Base-by-base conservation (phyloP, 768 basidiomycete species). In the Clavaria fumosa region DNA sequence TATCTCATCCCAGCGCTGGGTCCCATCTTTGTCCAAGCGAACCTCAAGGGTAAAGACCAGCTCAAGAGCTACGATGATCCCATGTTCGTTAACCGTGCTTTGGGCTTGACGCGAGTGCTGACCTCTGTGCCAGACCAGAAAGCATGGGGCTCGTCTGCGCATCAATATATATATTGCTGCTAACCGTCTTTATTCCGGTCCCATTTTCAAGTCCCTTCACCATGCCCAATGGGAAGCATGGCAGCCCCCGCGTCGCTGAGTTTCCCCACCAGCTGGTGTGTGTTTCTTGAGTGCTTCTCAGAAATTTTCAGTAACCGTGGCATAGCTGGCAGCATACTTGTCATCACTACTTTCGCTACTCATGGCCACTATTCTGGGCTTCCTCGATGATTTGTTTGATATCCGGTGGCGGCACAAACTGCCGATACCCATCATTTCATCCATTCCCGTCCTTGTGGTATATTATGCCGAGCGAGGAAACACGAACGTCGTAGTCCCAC, bases 391-490 rank as follows among this genome's bases (percentile, higher is more conserved):
- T 56, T 71, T 97, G 3, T 99, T 97, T 47, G 95, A 99, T 54
- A 96, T 99, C 46, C 77, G 95, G 12, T 99, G 95, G 95, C 62
- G 95, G 40, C 89, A 97, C 59, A 99, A 99, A 55, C 61, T 99
- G 9, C 95, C 95, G 0, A 91, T 99, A 38, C 95, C 95, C 0
- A 72, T 99, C 51, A 83, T 99, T 43, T 93, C 89, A 0, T 84
- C 85, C 15, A 83, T 99, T 11, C 95, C 95, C 2, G 69, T 97
- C 14, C 66, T 99, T 18, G 79, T 97, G 62, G 93, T 96, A 6
- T 99, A 97, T 58, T 93, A 84, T 55, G 88, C 95, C 2, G 93
- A 93, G 49, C 72, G 73, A 7, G 95, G 95, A 6, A 78, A 90
- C 47, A 99, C 95, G 0, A 74, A 86, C 49, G 80, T 99, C 15